phyloP scores from a whole-genome alignment of 2,329 filamentous ascomycete species.

The Sphaerulina vaccinii region DNA sequence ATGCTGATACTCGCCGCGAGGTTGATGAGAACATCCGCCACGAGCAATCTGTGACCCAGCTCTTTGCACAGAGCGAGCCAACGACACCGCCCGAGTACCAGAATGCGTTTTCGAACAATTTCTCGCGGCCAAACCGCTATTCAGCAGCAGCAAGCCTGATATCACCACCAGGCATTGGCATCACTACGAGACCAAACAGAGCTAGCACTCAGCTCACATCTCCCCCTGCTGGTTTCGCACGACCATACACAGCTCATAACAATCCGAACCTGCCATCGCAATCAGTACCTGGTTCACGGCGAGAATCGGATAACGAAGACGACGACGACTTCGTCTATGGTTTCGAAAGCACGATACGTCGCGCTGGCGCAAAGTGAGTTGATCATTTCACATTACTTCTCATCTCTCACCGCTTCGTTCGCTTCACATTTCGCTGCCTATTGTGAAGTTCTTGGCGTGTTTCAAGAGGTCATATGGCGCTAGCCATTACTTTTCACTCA shows the following conservation, averaged over 20 bases:
- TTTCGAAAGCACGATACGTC: slow-evolving; percentile 68
- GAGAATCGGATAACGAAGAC: slow-evolving; percentile 85
- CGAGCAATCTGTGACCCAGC: slow-evolving; percentile 68
- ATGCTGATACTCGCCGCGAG: slow-evolving; percentile 78
- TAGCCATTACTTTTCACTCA: no score
- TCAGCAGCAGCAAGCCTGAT: slow-evolving; percentile 84
- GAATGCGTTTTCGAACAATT: slow-evolving; percentile 68
- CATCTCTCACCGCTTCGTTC: neutral
- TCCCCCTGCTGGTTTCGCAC: slow-evolving; percentile 61
- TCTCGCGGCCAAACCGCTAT: slow-evolving; percentile 82
- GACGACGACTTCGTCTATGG: slow-evolving; percentile 59
- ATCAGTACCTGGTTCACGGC: slow-evolving; percentile 80
- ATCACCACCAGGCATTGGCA: slow-evolving; percentile 65
- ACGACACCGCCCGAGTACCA: slow-evolving; percentile 94
- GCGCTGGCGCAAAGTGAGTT: slow-evolving; percentile 77
- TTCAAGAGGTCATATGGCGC: no score
- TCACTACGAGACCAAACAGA: slow-evolving; percentile 59
- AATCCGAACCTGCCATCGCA: slow-evolving; percentile 71
- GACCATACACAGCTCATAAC: slow-evolving; percentile 56
- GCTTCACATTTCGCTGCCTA: slow-evolving; percentile 11
- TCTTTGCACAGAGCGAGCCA: slow-evolving; percentile 77
- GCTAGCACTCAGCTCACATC: slow-evolving; percentile 80
- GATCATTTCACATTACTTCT: slow-evolving; percentile 43
- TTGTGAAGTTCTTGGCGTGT: slow-evolving; percentile 4
- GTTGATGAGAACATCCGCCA: slow-evolving; percentile 83